Percentiles rank a stretch among this genome's conserved stretches.
Conservation (phyloP, 176 grass and related monocot genomes). For the Triticum urartu region DNA sequence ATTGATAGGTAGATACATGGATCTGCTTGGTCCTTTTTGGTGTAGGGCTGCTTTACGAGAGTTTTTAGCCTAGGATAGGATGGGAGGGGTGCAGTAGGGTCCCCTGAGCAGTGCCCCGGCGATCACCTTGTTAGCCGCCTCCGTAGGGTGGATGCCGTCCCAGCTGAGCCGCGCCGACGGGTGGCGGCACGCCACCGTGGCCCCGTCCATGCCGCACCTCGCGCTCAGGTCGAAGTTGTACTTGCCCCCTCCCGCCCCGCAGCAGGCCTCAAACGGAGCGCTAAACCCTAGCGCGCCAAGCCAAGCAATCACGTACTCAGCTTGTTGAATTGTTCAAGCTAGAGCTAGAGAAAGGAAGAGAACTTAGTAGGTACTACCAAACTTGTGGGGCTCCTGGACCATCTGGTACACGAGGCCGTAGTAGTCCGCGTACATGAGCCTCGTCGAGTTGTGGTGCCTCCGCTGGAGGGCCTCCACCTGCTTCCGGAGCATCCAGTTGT, state of each 20-base stretch:
- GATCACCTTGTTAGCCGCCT: slow-evolving; percentile 45
- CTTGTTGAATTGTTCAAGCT: not conserved
- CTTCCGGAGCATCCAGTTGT: slow-evolving; percentile 35
- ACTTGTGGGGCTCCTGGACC: slow-evolving; percentile 25
- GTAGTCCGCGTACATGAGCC: slow-evolving; percentile 46
- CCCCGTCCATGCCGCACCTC: slow-evolving; percentile 38
- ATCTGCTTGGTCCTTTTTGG: no score
- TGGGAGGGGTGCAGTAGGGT: slow-evolving; percentile 37
- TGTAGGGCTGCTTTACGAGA: no score
- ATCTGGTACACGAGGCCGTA: slow-evolving; percentile 19
- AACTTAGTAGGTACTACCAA: slow-evolving; percentile 29
- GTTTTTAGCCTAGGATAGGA: not conserved
- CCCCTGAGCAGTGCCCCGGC: slow-evolving; percentile 38
- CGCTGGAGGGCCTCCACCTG: not conserved
- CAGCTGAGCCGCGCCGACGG: slow-evolving; percentile 39
- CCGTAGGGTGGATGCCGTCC: slow-evolving; percentile 56
- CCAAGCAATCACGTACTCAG: no score
- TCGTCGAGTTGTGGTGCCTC: slow-evolving; percentile 9
- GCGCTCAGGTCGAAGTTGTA: slow-evolving; percentile 23
- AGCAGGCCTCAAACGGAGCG: slow-evolving; percentile 32
- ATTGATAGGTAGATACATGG: no score
- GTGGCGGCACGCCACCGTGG: slow-evolving; percentile 20
- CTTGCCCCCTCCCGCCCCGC: slow-evolving; percentile 29
- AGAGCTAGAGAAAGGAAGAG: not conserved
- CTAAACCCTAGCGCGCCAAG: slow-evolving; percentile 30